Percentiles rank a stretch among this genome's conserved stretches.
These are phyloP conservation scores for Hortiboletus campestris DNA, from an alignment of 768 basidiomycete genomes.

Conservation along the genomic window DNA sequence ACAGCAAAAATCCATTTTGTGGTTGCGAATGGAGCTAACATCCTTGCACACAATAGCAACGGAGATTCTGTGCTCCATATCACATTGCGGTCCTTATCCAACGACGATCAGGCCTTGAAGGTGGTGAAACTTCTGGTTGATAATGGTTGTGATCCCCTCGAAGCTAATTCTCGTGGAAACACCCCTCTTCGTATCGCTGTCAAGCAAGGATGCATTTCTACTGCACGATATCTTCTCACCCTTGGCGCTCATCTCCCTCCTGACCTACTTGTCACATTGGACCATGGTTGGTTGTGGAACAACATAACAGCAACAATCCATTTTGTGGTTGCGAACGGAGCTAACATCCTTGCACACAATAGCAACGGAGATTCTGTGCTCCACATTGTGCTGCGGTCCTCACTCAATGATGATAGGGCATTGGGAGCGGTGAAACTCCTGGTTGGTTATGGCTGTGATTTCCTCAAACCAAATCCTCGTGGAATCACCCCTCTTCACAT, in stretches of 20 bases:
- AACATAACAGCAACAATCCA: background rate
- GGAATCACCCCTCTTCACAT: background rate
- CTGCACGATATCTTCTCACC: background rate
- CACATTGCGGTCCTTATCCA: no score
- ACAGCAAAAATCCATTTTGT: no score
- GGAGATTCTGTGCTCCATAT: no score
- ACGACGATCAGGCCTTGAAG: no score
- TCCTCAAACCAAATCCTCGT: background rate
- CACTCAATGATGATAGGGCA: background rate
- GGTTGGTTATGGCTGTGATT: background rate
- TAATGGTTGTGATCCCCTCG: background rate
- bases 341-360: background rate
- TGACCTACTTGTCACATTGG: background rate
- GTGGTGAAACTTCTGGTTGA: background rate
- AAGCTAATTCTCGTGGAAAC: background rate
- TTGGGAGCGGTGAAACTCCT: background rate
- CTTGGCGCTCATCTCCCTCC: background rate
- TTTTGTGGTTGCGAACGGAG: background rate
- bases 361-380: background rate
- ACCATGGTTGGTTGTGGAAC: background rate
- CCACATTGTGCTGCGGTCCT: background rate
- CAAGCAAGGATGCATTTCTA: background rate
- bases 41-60: no score
- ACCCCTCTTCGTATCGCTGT: background rate
- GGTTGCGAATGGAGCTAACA: no score